A percentile compares a stretch with the other conserved stretches of the same genome.
phyloP scores from a whole-genome alignment of 2,329 filamentous ascomycete species.

The Mariannaea elegans region DNA sequence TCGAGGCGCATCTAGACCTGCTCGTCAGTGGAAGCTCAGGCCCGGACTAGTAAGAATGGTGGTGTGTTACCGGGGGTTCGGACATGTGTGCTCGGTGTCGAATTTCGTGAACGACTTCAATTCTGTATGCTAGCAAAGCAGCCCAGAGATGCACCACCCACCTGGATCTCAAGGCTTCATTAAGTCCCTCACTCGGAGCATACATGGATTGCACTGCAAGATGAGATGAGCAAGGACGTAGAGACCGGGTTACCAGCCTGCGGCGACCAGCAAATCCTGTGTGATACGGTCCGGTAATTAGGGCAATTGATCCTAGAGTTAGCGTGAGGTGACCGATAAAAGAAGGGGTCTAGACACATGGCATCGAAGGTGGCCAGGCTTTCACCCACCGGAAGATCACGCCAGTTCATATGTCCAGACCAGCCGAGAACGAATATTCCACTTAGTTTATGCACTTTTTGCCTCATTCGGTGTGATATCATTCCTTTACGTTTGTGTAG shows the following conservation, averaged over 20 bases:
- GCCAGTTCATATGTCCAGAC: constrained; percentile 23
- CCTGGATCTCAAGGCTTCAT: constrained; percentile 16
- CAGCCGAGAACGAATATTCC: constrained; percentile 16
- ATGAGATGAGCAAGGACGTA: constrained; percentile 19
- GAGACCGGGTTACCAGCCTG: background rate
- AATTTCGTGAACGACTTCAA: background rate
- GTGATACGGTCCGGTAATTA: constrained; percentile 27
- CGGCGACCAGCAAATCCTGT: constrained; percentile 3
- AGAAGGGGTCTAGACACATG: constrained; percentile 15
- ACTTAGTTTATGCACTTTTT: constrained; percentile 15
- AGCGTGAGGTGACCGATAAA: constrained; percentile 18
- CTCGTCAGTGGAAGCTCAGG: constrained; percentile 25
- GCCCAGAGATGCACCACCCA: constrained; percentile 7
- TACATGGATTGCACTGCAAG: constrained; percentile 14
- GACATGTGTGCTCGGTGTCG: constrained; percentile 4
- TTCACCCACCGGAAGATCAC: constrained; percentile 21
- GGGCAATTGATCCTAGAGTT: constrained; percentile 11
- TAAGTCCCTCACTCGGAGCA: constrained; percentile 6
- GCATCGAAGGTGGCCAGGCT: constrained; percentile 13
- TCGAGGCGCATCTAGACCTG: constrained; percentile 23
- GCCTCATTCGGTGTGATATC: constrained; percentile 21
- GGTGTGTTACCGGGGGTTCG: constrained; percentile 27
- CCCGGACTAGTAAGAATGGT: constrained; percentile 24
- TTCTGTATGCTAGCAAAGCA: constrained; percentile 11
- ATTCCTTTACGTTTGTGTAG: background rate